A percentile compares a stretch with the other conserved stretches of the same genome.
phyloP scores from a whole-genome alignment of 495 filamentous ascomycete species.

The Xylaria palmicola region DNA sequence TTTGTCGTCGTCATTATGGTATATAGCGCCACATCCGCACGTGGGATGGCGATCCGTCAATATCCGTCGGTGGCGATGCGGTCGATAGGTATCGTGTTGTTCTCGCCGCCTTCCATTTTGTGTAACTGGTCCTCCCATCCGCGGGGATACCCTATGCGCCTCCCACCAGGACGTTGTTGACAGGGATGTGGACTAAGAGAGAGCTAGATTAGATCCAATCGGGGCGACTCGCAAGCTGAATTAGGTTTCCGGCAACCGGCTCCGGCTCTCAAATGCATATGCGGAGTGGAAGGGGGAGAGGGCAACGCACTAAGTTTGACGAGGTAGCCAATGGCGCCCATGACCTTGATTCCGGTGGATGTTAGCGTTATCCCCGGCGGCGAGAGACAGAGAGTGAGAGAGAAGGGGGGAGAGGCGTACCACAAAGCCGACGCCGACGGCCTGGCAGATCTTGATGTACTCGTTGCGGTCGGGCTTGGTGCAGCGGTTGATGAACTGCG shows the following conservation, averaged over 20 bases:
- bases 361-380: background rate
- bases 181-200: slow-evolving; percentile 27
- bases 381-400: no score
- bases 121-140: background rate
- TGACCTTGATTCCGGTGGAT: background rate
- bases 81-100: background rate
- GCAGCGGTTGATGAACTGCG: slow-evolving; percentile 77
- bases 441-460: slow-evolving; percentile 93
- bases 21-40: background rate
- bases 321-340: slow-evolving; percentile 72
- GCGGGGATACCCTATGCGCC: slow-evolving; percentile 42
- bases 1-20: slow-evolving; percentile 3
- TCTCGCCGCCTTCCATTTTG: background rate
- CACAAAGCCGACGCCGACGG: slow-evolving; percentile 88
- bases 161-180: slow-evolving; percentile 50
- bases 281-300: slow-evolving; percentile 59
- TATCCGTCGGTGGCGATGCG: background rate
- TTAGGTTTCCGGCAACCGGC: no score
- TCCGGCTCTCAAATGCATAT: background rate
- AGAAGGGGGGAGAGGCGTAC: no score
- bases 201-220: background rate
- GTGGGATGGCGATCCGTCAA: background rate
- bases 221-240: background rate
- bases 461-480: slow-evolving; percentile 85
- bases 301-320: slow-evolving; percentile 64